Evolutionary conservation across 176 grass and related monocot species (phyloP).

Genomic region (Oryza rufipogon): DNA sequence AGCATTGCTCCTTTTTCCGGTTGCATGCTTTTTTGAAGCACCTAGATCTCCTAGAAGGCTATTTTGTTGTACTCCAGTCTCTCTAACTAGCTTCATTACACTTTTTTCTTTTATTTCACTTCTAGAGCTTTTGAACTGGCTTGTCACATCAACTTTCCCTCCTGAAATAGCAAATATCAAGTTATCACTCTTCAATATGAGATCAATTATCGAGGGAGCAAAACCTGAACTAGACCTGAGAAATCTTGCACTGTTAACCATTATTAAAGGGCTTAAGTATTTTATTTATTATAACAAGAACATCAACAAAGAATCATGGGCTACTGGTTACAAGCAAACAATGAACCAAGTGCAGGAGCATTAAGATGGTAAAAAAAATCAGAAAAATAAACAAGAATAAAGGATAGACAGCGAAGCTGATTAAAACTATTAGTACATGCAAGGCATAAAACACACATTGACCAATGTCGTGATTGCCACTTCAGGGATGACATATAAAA

Average conservation of each 20-base stretch:
- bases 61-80: conserved; percentile 50
- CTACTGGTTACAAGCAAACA: not conserved
- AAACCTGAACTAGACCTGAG: conserved; percentile 12
- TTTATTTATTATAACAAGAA: conserved; percentile 1
- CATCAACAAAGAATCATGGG: conserved; percentile 16
- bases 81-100: conserved; percentile 63
- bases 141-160: conserved; percentile 60
- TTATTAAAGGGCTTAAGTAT: conserved; percentile 1
- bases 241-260: not conserved
- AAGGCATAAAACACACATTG: not conserved
- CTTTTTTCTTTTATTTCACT: conserved; percentile 60
- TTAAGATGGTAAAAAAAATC: conserved; percentile 1
- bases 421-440: not conserved
- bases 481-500: not conserved
- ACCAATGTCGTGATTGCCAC: not conserved
- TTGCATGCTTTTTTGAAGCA: conserved; percentile 56
- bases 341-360: conserved; percentile 5
- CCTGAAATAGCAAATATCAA: conserved; percentile 44
- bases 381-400: not conserved
- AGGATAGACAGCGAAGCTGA: conserved; percentile 1
- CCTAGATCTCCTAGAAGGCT: conserved; percentile 56
- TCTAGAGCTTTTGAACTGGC: conserved; percentile 54
- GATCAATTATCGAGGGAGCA: conserved; percentile 9
- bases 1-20: conserved; percentile 59
- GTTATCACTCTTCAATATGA: conserved; percentile 19